Evolutionary conservation across 78 protist species (phyloP).

Genomic region (Paratrimastix pyriformis): DNA sequence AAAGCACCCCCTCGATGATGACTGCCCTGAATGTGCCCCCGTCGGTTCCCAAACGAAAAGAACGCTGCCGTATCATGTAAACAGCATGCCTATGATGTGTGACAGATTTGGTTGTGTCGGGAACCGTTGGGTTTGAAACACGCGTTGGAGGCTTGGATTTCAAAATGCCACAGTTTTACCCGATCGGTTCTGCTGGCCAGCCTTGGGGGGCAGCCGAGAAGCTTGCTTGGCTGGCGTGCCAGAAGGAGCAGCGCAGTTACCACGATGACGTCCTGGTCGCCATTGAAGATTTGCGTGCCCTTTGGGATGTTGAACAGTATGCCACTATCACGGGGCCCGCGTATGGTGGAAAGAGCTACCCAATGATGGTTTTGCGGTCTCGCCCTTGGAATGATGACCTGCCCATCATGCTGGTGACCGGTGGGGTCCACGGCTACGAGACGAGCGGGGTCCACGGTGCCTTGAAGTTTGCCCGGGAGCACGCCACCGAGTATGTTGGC

Average conservation of each 20-base stretch:
- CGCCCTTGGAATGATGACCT: not conserved
- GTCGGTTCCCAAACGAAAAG: too few relatives aligned
- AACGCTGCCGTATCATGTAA: too few relatives aligned
- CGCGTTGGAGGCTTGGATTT: too few relatives aligned
- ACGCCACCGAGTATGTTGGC: not conserved
- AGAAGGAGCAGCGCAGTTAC: constrained; percentile 5
- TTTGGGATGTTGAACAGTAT: not conserved
- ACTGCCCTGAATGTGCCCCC: too few relatives aligned
- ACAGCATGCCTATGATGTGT: too few relatives aligned
- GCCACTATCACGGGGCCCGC: not conserved
- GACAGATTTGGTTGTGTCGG: too few relatives aligned
- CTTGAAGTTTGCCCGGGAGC: not conserved
- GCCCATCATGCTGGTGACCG: constrained; percentile 27
- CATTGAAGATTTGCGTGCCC: not conserved
- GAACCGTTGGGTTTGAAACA: too few relatives aligned
- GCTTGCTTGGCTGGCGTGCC: constrained; percentile 1
- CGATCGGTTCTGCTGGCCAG: constrained; percentile 19
- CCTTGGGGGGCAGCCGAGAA: constrained; percentile 20
- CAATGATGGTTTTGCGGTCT: not conserved
- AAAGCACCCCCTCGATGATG: too few relatives aligned
- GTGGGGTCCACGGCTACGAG: constrained; percentile 45
- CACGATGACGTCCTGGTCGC: not conserved
- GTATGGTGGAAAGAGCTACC: not conserved
- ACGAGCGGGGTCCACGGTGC: constrained; percentile 42
- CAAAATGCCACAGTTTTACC: too few relatives aligned